Evolutionary conservation across 305 asterid species (phyloP).

Genomic region (Euphrasia arctica): DNA sequence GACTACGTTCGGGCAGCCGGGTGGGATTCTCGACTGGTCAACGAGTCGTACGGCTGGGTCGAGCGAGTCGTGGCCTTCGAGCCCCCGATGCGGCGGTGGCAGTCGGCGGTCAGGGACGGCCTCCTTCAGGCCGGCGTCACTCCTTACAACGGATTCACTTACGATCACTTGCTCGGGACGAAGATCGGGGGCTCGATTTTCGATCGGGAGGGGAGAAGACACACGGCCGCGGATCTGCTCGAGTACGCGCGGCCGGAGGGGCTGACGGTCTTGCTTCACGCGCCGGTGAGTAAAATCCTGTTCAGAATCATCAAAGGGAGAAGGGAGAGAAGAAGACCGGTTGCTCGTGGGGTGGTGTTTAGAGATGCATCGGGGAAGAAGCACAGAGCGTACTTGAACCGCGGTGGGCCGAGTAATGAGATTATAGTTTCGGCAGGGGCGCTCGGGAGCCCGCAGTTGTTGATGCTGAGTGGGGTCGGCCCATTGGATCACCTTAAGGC

Average conservation of each 20-base stretch:
- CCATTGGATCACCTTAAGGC: slow-evolving; percentile 53
- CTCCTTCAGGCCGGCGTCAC: slow-evolving; percentile 61
- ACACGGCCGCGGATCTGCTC: slow-evolving; percentile 88
- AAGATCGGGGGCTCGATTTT: slow-evolving; percentile 88
- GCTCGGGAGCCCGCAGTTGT: slow-evolving; percentile 87
- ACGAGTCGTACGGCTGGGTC: slow-evolving; percentile 74
- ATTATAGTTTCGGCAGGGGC: slow-evolving; percentile 77
- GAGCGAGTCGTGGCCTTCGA: slow-evolving; percentile 72
- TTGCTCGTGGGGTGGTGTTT: slow-evolving; percentile 64
- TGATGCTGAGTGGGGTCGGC: slow-evolving; percentile 89
- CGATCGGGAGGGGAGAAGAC: slow-evolving; percentile 61
- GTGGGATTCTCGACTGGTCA: slow-evolving; percentile 57
- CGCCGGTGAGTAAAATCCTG: slow-evolving; percentile 67
- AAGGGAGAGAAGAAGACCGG: slow-evolving; percentile 28
- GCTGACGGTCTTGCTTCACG: slow-evolving; percentile 60
- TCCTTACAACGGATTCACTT: slow-evolving; percentile 79
- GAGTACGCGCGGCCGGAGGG: slow-evolving; percentile 63
- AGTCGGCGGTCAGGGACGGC: slow-evolving; percentile 74
- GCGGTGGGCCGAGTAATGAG: slow-evolving; percentile 67
- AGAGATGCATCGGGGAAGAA: slow-evolving; percentile 53
- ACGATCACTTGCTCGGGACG: slow-evolving; percentile 75
- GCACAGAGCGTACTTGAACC: slow-evolving; percentile 64
- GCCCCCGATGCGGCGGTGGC: slow-evolving; percentile 75
- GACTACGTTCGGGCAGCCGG: slow-evolving; percentile 45
- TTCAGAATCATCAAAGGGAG: slow-evolving; percentile 28